phyloP scores from a whole-genome alignment of 345 rosid species.

The Cochlearia excelsa region DNA sequence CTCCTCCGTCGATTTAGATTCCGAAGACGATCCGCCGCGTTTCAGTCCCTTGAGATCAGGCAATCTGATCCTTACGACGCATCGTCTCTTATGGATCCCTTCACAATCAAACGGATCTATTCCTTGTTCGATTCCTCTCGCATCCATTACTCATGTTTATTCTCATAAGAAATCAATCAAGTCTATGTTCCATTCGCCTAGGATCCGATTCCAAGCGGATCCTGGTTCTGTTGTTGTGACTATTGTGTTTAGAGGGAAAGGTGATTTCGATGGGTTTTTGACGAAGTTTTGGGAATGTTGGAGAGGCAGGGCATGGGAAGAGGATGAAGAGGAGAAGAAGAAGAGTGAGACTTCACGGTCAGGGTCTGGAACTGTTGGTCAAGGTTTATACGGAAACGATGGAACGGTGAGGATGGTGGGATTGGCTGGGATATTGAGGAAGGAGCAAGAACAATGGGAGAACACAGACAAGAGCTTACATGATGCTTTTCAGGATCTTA shows the following conservation, averaged over 20 bases:
- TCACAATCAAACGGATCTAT: conserved; percentile 39
- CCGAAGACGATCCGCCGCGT: conserved; percentile 47
- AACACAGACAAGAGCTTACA: conserved; percentile 92
- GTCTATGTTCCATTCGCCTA: conserved; percentile 77
- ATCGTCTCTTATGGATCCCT: conserved; percentile 87
- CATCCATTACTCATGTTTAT: conserved; percentile 50
- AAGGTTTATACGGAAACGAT: conserved; percentile 69
- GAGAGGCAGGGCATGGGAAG: conserved; percentile 82
- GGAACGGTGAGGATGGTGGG: conserved; percentile 90
- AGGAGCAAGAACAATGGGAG: conserved; percentile 94
- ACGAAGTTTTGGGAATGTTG: conserved; percentile 76
- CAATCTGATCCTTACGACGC: conserved; percentile 69
- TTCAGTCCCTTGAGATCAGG: conserved; percentile 56
- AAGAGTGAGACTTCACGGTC: conserved; percentile 28
- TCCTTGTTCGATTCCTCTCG: conserved; percentile 48
- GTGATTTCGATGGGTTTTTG: conserved; percentile 72
- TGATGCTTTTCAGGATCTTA: conserved; percentile 91
- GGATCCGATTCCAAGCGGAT: conserved; percentile 70
- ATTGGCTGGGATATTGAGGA: conserved; percentile 89
- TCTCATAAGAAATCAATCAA: conserved; percentile 65
- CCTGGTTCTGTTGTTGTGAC: conserved; percentile 61
- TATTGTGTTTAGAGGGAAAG: conserved; percentile 71
- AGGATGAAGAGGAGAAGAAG: conserved; percentile 37
- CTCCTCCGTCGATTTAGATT: conserved; percentile 71
- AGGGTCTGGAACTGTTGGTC: conserved; percentile 35